Evolutionary conservation across 805 yeast species (phyloP), one percentile per base, ranked within the genome.

Genomic region (Pichia nanzhaoensis): DNA sequence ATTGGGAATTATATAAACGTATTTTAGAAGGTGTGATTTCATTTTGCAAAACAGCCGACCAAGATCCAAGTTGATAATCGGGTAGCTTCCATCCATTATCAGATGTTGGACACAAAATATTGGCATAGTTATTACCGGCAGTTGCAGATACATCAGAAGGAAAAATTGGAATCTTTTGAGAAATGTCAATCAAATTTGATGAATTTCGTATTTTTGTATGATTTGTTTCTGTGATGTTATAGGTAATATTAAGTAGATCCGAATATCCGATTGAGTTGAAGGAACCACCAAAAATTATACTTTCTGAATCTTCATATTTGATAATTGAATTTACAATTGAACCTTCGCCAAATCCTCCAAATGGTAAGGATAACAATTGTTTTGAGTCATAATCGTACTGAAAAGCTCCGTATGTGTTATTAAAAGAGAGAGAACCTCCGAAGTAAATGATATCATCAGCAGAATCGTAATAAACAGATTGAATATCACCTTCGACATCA

Each of bases 261-360:
- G 61, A 55, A 45, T 79, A 64, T 7, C 86, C 87, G 36, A 88
- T 65, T 9, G 82, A 75, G 45, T 68, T 56, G 58, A 93, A 89
- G 3, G 65, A 48, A 12, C 99, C 99, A 1, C 93, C 91, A 65
- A 89, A 91, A 12, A 93, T 59, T 7, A 93, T 69, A 33, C 75
- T 79, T 18, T 53, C 71, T 20, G 46, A 35, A 39, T 63, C 64
- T 30, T 64, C 62, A 34, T 77, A 57, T 49, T 72, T 71, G 0
- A 76, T 51, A 16, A 93, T 89, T 7, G 90, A 68, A 49, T 80
- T 77, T 13, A 93, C 75, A 0, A 54, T 48, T 0, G 90, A 69
- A 47, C 74, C 69, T 30, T 70, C 57, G 6, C 80, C 80, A 58
- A 91, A 88, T 0, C 98, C 98, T 24, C 74, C 72, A 63, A 91